Base-by-base conservation (phyloP, 768 basidiomycete genomes). In the Saitozyma podzolica region DNA sequence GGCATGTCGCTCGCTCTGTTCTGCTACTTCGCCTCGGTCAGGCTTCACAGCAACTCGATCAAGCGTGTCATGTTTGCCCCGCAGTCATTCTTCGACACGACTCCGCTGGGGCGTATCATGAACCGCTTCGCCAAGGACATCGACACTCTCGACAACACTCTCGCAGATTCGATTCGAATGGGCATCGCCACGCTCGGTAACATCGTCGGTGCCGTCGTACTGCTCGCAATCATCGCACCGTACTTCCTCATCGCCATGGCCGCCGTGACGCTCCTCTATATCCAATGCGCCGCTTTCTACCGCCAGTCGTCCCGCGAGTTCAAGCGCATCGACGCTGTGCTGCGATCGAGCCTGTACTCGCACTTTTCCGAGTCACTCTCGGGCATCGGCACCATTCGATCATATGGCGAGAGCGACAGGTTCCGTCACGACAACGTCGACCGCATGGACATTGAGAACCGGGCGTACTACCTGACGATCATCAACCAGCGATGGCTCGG, bases 331-430 rank as follows among this genome's bases (percentile, higher is more conserved):
- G 91, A 95, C 81, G 87, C 91, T 29, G 83, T 95, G n/a, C 78
- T 96, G 39, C 86, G 92, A 29, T 89, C 90, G 0, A 87, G 88
- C 0, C 80, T 97, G 16, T 96, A 96, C 76, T 88, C 91, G 0
- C 92, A 94, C 74, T 96, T 96, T 80, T 90, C 91, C 3, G 93
- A 96, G 81, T 90, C 89, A 39, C 82, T 96, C 10, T 88, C 88
- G 10, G 94, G 94, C 16, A 79, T 95, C 45, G 84, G 89, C 0
- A 93, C 91, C 8, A 92, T 95, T 55, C 86, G 92, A 39, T 91
- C 92, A 0, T 96, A 95, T 63, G 87, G 88, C 10, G 93, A 91
- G 75, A 77, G 84, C 3, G 82, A 86, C 3, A 84, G 92, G 13
- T 98, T 96, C 83, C 80, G 84, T 50, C 77, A 78, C 8, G 89